Base-by-base conservation (phyloP, 768 basidiomycete genomes). In the Boletus speciosus region DNA sequence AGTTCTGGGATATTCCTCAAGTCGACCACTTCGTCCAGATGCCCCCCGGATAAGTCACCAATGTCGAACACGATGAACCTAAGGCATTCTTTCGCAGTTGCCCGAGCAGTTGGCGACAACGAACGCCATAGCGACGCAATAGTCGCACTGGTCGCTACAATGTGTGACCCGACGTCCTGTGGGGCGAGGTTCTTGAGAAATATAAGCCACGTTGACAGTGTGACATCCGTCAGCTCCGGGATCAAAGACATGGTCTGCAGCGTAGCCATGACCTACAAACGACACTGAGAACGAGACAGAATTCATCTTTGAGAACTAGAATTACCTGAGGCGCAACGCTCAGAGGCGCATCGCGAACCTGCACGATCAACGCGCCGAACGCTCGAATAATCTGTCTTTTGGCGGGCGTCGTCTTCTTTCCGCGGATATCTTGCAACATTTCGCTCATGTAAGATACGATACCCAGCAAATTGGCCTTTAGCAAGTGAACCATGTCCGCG, bases 171-270 rank as follows among this genome's bases (percentile, higher is more conserved):
- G 40, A 94, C 76, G 57, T 98, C 94, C 43, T 68, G 70, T 19
- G 82, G 78, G 4, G 78, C 74, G 19, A 96, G 71, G 2, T 84
- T 84, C 15, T 74, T 79, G 56, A 96, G 72, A 71, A 98, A 97
- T 25, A 73, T 76, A 51, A 80, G 70, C 93, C 94, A 98, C 37
- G 84, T 88, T 32, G 81, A 74, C 3, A 99, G 74, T 0, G 93
- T 89, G 7, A 84, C 85, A 54, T 88, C 82, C 0, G 90, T 81
- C 7, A 99, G 77, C 55, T 88, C 87, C 0, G 81, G 79, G 11
- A 91, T 78, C 34, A 76, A 70, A n/a, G 97, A 78, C 73, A 88
- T 90, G 6, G 90, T 93, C 72, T 98, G 96, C 37, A 99, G 80
- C 16, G 89, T 93, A 0, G 96, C 93, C 90, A 98, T 93, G 61